Evolutionary conservation across 164 flowering plant species (phyloP), one percentile per base, ranked within the genome.

Genomic region (Macadamia tetraphylla): DNA sequence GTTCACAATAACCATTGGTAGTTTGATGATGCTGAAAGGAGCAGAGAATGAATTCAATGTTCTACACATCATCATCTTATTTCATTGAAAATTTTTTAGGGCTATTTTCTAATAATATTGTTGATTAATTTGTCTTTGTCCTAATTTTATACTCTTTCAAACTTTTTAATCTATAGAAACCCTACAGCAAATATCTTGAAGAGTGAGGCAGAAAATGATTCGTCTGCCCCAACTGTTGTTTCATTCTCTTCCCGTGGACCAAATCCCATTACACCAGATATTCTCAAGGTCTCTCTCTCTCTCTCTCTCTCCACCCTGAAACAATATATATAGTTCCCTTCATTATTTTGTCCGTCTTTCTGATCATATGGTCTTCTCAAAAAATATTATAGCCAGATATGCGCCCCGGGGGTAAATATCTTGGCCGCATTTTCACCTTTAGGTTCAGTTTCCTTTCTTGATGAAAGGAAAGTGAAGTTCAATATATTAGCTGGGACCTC

Each of bases 371-470:
- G 35, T 87, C 90, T 7, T 23, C 23, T 23, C 23, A 23, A 23
- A 23, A 23, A 23, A 23, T 23, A 23, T 23, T 23, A 23, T 23
- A 23, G 23, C 23, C 23, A 23, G 23, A 23, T 23, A 23, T 23
- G 23, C 23, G 23, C 23, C 23, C 23, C 23, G 23, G 23, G 23
- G 23, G 23, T 23, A 23, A 23, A 23, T 23, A 23, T 23, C 23
- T 23, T 23, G 23, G 23, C 23, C 23, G 89, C 86, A 9, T 86
- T 71, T 75, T 80, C 89, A 6, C 79, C 78, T 7, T 51, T 55
- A 44, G 67, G 60, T 8, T 23, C 83, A 1, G 31, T 13, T 9
- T 8, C 29, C 3, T 1, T 3, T 1, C 65, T 32, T 0, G 93
- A 88, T 58, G 57, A 17, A 1, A 77, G 90, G 69, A 40, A 66